A percentile compares a stretch with the other conserved stretches of the same genome.
These are phyloP conservation scores for Kuraishia piskuri DNA, from an alignment of 805 yeast genomes.

Conservation along the genomic window DNA sequence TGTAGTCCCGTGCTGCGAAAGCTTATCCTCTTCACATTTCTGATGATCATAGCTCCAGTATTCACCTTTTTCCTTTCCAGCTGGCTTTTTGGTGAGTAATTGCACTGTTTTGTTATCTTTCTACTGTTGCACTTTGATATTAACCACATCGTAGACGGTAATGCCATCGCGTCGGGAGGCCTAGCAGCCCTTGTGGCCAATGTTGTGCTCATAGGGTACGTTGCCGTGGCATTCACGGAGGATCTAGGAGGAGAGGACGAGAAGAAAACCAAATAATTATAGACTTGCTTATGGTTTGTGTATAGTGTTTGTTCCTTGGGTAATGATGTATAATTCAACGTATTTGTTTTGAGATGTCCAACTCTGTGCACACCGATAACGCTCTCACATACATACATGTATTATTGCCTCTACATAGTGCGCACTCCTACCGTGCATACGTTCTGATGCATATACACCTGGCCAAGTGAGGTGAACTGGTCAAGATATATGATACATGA, in stretches of 20 bases:
- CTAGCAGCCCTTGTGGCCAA: conserved; percentile 74
- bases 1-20: conserved; percentile 54
- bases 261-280: background rate
- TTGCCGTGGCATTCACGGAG: conserved; percentile 68
- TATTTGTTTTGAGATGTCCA: background rate
- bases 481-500: too few relatives aligned
- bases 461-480: too few relatives aligned
- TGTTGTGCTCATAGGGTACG: conserved; percentile 62
- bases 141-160: conserved; percentile 21
- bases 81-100: conserved; percentile 22
- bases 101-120: background rate
- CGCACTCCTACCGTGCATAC: background rate
- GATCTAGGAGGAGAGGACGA: conserved; percentile 21
- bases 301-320: background rate
- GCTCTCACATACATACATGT: background rate
- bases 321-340: background rate
- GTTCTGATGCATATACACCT: background rate
- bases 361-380: background rate
- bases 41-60: conserved; percentile 67
- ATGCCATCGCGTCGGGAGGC: conserved; percentile 67
- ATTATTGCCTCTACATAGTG: background rate
- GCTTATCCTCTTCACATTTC: conserved; percentile 64
- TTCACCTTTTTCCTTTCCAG: conserved; percentile 51
- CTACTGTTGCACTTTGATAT: background rate
- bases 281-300: background rate